Conservation (phyloP, 441 rosid genomes). For the Populus hybrid region DNA sequence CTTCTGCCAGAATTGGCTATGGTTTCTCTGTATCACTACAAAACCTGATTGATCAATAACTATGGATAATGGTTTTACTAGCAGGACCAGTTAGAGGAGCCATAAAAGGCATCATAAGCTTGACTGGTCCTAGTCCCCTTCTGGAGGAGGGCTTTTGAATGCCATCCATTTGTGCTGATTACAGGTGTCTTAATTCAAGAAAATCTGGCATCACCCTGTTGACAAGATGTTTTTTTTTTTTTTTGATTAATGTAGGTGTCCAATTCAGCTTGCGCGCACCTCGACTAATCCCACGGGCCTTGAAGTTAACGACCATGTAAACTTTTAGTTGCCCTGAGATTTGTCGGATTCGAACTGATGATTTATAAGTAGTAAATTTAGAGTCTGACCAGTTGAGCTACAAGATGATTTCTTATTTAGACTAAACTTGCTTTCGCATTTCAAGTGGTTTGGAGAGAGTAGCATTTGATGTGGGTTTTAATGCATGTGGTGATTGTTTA, state of each 20-base stretch:
- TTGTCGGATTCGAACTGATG: not conserved
- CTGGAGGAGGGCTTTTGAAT: conserved; percentile 65
- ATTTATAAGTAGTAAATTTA: not conserved
- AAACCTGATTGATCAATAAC: conserved; percentile 1
- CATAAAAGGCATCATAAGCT: conserved; percentile 30
- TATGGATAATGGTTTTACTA: not conserved
- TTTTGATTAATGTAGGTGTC: too few relatives aligned
- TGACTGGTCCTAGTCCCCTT: conserved; percentile 36
- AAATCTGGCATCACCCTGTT: conserved; percentile 17
- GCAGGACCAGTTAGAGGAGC: conserved; percentile 79
- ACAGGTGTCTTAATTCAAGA: conserved; percentile 26
- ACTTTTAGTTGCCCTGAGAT: too few relatives aligned
- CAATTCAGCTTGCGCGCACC: too few relatives aligned
- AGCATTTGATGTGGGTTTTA: conserved; percentile 8
- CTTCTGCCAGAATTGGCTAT: not conserved
- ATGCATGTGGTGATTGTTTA: not conserved
- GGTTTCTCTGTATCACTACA: not conserved
- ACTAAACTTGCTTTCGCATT: conserved; percentile 23
- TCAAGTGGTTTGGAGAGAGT: conserved; percentile 20
- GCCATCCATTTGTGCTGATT: conserved; percentile 40
- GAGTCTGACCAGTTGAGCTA: too few relatives aligned
- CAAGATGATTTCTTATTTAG: conserved; percentile 1
- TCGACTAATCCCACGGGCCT: too few relatives aligned
- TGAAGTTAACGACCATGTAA: too few relatives aligned
- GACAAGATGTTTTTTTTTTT: conserved; percentile 21